These are phyloP conservation scores for Moricandia moricandioides DNA, from an alignment of 345 rosid genomes.

Conservation along the genomic window DNA sequence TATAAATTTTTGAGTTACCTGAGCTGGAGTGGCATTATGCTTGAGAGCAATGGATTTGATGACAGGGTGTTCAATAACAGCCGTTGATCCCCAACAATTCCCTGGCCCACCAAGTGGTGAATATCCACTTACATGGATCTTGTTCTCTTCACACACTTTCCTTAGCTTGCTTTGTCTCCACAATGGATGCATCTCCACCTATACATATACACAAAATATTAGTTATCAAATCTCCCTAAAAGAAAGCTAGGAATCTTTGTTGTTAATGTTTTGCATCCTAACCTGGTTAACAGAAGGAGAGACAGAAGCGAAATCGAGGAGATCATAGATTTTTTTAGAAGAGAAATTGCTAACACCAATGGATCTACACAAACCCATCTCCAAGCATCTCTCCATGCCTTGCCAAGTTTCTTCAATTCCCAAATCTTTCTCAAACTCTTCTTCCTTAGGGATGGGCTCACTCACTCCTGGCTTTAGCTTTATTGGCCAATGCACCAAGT, in stretches of 20 bases:
- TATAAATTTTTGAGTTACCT: conserved; percentile 33
- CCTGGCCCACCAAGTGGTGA: conserved; percentile 88
- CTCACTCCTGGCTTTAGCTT: conserved; percentile 66
- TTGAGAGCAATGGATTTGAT: conserved; percentile 64
- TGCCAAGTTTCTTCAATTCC: conserved; percentile 74
- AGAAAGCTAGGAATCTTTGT: not conserved
- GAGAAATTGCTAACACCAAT: conserved; percentile 97
- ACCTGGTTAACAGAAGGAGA: conserved; percentile 78
- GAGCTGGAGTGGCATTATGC: conserved; percentile 73
- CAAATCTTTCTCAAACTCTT: conserved; percentile 57
- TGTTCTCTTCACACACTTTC: conserved; percentile 52
- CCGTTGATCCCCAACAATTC: conserved; percentile 72
- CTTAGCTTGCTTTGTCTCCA: conserved; percentile 82
- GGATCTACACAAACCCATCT: conserved; percentile 58
- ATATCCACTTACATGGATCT: conserved; percentile 79
- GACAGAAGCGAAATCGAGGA: conserved; percentile 61
- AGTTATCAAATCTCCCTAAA: not conserved
- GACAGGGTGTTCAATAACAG: conserved; percentile 61
- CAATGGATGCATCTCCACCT: conserved; percentile 98
- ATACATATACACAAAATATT: not conserved
- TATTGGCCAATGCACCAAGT: conserved; percentile 93
- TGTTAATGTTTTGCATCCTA: not conserved
- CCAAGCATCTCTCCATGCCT: conserved; percentile 80
- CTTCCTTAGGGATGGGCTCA: conserved; percentile 57
- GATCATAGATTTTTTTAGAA: conserved; percentile 46